These are phyloP conservation scores for Phytophthora citricola DNA, from an alignment of 352 stramenopile species.

Conservation along the genomic window DNA sequence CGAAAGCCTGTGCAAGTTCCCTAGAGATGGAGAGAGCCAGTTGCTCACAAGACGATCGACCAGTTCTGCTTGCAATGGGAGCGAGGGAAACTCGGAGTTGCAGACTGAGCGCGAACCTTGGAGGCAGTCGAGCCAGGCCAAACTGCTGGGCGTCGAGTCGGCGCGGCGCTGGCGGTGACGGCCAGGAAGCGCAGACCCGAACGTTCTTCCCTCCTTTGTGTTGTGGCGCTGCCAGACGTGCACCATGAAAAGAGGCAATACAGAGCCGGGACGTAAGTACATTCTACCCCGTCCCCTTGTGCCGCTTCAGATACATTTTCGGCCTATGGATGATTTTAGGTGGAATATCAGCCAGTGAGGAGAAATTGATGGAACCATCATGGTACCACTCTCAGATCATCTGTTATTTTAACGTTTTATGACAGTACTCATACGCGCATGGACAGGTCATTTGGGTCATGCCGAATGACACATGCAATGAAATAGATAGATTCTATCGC, in stretches of 20 bases:
- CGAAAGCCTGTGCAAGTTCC: neutral
- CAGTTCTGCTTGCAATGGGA: neutral
- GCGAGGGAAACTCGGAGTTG: neutral
- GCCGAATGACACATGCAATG: too few relatives aligned
- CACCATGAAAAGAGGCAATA: neutral
- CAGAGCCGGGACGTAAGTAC: too few relatives aligned
- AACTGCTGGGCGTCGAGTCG: slow-evolving; percentile 13
- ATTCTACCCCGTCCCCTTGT: slow-evolving; percentile 9
- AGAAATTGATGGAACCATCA: neutral
- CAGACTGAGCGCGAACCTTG: neutral
- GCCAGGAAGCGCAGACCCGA: slow-evolving; percentile 7
- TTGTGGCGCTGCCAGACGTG: slow-evolving; percentile 18
- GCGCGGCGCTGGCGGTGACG: neutral
- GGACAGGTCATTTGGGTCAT: neutral
- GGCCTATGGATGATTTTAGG: neutral
- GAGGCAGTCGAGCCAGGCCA: neutral
- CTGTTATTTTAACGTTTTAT: neutral
- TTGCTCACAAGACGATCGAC: neutral
- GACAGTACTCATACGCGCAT: neutral
- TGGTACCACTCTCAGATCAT: slow-evolving; percentile 1
- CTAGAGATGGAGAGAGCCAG: slow-evolving; percentile 19
- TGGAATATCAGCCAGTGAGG: slow-evolving; percentile 1
- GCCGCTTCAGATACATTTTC: slow-evolving; percentile 11
- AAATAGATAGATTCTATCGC: too few relatives aligned
- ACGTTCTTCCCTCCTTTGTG: slow-evolving; percentile 22